These are phyloP conservation scores for Lachnellula suecica DNA, from an alignment of 2,329 filamentous ascomycete genomes.

Conservation along the genomic window DNA sequence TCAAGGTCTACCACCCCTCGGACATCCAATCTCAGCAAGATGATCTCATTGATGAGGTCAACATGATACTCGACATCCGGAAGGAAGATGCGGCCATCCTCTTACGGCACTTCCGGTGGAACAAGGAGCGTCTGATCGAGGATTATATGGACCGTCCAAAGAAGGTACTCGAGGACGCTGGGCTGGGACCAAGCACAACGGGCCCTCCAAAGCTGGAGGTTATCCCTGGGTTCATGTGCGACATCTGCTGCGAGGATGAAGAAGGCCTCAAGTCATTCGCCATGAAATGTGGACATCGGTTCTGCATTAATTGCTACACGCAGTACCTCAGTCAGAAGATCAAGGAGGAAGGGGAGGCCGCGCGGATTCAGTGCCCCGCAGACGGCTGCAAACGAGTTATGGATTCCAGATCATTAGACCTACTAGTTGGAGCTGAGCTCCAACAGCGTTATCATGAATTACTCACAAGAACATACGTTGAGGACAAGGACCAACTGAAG, in stretches of 20 bases:
- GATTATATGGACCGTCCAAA: constrained; percentile 91
- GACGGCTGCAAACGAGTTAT: constrained; percentile 87
- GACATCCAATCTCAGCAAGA: constrained; percentile 87
- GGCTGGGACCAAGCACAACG: constrained; percentile 66
- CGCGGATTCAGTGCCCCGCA: constrained; percentile 88
- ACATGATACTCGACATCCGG: constrained; percentile 84
- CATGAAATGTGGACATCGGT: constrained; percentile 92
- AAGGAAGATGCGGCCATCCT: constrained; percentile 90
- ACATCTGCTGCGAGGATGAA: constrained; percentile 94
- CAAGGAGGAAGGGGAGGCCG: constrained; percentile 90
- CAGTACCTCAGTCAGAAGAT: constrained; percentile 95
- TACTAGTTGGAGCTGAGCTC: constrained; percentile 64
- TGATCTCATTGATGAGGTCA: constrained; percentile 83
- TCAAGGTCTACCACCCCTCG: constrained; percentile 73
- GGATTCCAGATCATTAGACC: constrained; percentile 81
- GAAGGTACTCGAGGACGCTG: constrained; percentile 79
- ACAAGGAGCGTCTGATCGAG: constrained; percentile 92
- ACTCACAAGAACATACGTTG: constrained; percentile 91
- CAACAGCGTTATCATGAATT: constrained; percentile 74
- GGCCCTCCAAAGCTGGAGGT: constrained; percentile 66
- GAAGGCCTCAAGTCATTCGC: constrained; percentile 79
- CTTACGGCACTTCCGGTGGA: constrained; percentile 88
- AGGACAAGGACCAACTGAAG: constrained; percentile 92
- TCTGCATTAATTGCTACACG: constrained; percentile 87
- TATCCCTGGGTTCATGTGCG: constrained; percentile 79